Base-by-base conservation (phyloP, 208 protist genomes). In the Trypanosoma lewisi region DNA sequence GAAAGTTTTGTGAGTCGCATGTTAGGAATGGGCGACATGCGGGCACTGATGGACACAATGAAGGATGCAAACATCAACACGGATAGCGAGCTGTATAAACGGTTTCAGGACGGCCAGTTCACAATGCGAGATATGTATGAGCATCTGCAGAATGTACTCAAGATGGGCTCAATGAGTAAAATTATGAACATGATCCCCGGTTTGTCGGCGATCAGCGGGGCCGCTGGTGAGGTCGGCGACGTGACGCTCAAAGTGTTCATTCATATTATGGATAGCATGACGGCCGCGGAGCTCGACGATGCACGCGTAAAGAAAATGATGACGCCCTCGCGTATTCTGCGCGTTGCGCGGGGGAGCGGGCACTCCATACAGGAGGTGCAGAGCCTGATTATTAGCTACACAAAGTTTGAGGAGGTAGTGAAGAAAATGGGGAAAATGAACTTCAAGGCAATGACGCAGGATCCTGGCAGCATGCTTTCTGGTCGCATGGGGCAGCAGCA, bases 201-300 rank as follows among this genome's bases (percentile, higher is more conserved):
- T 54, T 96, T 97, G 93, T 80, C 82, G 19, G 78, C 77, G 27
- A 49, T 95, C 28, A 78, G 77, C 19, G 71, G 70, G 11, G 36
- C 64, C 56, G 63, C 87, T 3, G 88, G 91, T 31, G 75, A 94
- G 59, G 69, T 86, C 19, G 75, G 81, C 36, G 71, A 89, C 49
- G 51, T 87, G 25, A 73, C 90, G 54, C 63, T 98, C 39, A 97
- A 96, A 56, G 67, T 71, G 1, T 98, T 94, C 74, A 95, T 98
- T 58, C 94, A 92, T 66, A 98, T 99, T 47, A 86, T 99, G 80
- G 97, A 99, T 73, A 96, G 85, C 70, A 98, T 99, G 92, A 98
- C 90, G 4, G 79, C 92, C 25, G 87, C 93, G 23, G 97, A 97
- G 72, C 61, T 97, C 21, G 89, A 97, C 55, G 77, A 89, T n/a